A percentile compares a stretch with the other conserved stretches of the same genome.
phyloP scores from a whole-genome alignment of 2,329 filamentous ascomycete species.

The Nectriaceae sp. region DNA sequence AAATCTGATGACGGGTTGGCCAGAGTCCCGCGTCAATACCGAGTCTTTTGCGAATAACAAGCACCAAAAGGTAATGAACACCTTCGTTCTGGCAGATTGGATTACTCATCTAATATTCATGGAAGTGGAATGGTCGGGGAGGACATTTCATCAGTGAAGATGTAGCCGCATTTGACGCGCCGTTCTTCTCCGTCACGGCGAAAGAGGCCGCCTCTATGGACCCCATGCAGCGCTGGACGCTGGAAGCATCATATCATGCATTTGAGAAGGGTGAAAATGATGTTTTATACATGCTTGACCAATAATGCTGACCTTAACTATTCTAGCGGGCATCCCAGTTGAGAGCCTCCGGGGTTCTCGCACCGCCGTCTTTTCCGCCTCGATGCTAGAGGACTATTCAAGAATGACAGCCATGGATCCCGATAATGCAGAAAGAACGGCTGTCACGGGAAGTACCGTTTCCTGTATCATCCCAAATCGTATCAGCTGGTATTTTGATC shows the following conservation, averaged over 20 bases:
- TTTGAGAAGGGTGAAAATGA: conserved; percentile 27
- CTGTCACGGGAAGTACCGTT: conserved; percentile 33
- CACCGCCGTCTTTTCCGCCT: conserved; percentile 40
- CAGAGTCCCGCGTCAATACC: conserved; percentile 31
- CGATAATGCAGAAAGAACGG: conserved; percentile 34
- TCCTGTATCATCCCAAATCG: conserved; percentile 35
- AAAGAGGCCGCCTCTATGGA: conserved; percentile 31
- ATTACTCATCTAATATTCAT: neutral
- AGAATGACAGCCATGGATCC: conserved; percentile 31
- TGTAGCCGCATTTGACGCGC: conserved; percentile 37
- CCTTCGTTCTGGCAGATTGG: neutral
- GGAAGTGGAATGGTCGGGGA: neutral
- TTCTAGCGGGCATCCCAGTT: conserved; percentile 33
- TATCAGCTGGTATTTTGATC: conserved; percentile 32
- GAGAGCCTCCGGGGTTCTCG: conserved; percentile 29
- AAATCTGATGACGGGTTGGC: conserved; percentile 36
- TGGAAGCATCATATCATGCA: conserved; percentile 37
- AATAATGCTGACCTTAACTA: neutral
- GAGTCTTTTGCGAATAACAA: conserved; percentile 25
- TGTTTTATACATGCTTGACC: neutral
- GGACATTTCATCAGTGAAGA: conserved; percentile 39
- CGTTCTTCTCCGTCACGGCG: conserved; percentile 35
- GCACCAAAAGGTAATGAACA: conserved; percentile 2
- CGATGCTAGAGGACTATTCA: conserved; percentile 39
- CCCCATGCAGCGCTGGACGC: conserved; percentile 36